phyloP scores from a whole-genome alignment of 2,329 filamentous ascomycete genomes.

The Fonsecaea nubica region DNA sequence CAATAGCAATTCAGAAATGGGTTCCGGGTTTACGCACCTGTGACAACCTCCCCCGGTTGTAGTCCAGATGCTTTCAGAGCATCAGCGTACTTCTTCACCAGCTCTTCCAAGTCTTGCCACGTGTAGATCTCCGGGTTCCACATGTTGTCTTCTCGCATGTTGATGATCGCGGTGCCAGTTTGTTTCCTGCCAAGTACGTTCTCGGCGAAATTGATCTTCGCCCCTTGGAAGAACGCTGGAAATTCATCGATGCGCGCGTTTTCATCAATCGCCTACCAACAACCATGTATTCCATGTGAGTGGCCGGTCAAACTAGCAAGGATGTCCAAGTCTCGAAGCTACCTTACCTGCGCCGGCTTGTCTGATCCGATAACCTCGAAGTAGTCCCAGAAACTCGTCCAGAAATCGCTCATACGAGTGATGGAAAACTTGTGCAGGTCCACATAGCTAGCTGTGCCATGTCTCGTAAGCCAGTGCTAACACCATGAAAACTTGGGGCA shows the following conservation, averaged over 20 bases:
- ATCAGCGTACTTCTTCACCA: constrained; percentile 46
- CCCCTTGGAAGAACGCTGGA: constrained; percentile 48
- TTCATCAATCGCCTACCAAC: constrained; percentile 45
- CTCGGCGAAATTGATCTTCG: constrained; percentile 48
- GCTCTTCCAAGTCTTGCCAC: constrained; percentile 48
- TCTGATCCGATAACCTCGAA: constrained; percentile 40
- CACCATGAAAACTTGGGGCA: not conserved
- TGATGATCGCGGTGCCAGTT: constrained; percentile 13
- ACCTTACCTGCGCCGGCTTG: constrained; percentile 25
- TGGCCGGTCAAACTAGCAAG: not conserved
- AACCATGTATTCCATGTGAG: no score
- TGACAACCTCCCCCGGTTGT: constrained; percentile 48
- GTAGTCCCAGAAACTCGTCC: constrained; percentile 49
- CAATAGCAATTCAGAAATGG: no score
- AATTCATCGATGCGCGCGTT: constrained; percentile 46
- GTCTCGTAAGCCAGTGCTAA: not conserved
- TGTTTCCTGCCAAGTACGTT: constrained; percentile 18
- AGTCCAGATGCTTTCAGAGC: constrained; percentile 48
- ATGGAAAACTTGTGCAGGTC: constrained; percentile 51
- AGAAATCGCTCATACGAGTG: constrained; percentile 49
- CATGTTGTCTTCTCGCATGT: constrained; percentile 43
- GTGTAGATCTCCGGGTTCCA: constrained; percentile 43
- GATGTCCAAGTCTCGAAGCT: not conserved
- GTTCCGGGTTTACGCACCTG: constrained; percentile 16
- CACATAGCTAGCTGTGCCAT: constrained; percentile 35